phyloP scores from a whole-genome alignment of 495 filamentous ascomycete species.

The Podospora fimiseda region DNA sequence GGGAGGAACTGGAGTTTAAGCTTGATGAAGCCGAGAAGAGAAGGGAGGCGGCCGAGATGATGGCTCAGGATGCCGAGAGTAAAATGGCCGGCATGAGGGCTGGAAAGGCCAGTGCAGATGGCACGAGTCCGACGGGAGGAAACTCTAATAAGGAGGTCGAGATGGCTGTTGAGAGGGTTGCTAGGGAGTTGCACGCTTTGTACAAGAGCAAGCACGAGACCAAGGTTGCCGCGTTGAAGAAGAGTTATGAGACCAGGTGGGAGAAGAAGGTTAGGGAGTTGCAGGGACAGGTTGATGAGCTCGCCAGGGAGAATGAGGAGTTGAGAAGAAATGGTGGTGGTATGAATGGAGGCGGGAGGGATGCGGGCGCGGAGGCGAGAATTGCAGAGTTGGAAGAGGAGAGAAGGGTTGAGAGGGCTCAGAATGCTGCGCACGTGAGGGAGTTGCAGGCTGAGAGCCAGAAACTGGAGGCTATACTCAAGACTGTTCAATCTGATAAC shows the following conservation, averaged over 20 bases:
- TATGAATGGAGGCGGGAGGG: constrained; percentile 52
- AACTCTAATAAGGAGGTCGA: constrained; percentile 54
- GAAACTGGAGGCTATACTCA: constrained; percentile 62
- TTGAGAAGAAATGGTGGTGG: constrained; percentile 57
- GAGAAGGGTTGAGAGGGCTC: constrained; percentile 43
- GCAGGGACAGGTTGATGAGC: constrained; percentile 59
- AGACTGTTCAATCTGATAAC: constrained; percentile 58
- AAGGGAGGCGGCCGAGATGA: constrained; percentile 56
- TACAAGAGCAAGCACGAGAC: constrained; percentile 96
- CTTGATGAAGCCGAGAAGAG: constrained; percentile 69
- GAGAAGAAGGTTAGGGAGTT: constrained; percentile 77
- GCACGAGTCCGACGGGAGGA: constrained; percentile 21
- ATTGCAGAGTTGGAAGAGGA: constrained; percentile 40
- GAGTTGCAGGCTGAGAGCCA: constrained; percentile 61
- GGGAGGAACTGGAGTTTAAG: constrained; percentile 62
- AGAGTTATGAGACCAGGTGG: constrained; percentile 85
- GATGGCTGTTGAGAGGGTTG: constrained; percentile 85
- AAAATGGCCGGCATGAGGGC: constrained; percentile 62
- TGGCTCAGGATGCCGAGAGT: constrained; percentile 64
- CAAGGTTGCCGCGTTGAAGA: constrained; percentile 90
- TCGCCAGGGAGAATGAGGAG: constrained; percentile 67
- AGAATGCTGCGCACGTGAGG: constrained; percentile 47
- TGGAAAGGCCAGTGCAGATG: constrained; percentile 38
- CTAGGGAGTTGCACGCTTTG: constrained; percentile 79
- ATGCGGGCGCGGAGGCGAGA: constrained; percentile 43